These are phyloP conservation scores for Kurtzmaniella fragi DNA, from an alignment of 805 yeast genomes.

Conservation along the genomic window DNA sequence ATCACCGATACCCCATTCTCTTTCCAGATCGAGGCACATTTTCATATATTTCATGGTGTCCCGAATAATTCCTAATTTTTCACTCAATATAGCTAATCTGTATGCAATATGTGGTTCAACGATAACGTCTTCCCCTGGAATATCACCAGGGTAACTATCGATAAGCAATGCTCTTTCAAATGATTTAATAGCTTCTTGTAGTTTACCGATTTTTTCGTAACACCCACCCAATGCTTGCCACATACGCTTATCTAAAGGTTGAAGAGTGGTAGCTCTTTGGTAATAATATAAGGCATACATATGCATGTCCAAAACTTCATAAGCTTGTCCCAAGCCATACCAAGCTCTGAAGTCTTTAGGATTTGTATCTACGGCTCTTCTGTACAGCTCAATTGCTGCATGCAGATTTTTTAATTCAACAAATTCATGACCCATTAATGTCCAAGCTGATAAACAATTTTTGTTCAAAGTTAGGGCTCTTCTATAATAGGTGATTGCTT, in stretches of 20 bases:
- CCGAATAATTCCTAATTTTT: slow-evolving; percentile 46
- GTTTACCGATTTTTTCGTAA: slow-evolving; percentile 70
- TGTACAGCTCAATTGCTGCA: slow-evolving; percentile 93
- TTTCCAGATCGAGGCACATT: slow-evolving; percentile 60
- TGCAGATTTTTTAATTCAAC: slow-evolving; percentile 94
- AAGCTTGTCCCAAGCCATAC: slow-evolving; percentile 98
- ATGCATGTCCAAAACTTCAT: slow-evolving; percentile 94
- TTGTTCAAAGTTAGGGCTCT: slow-evolving; percentile 81
- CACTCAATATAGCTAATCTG: slow-evolving; percentile 65
- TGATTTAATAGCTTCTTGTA: slow-evolving; percentile 70
- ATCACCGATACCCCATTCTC: slow-evolving; percentile 60
- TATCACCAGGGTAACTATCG: slow-evolving; percentile 29
- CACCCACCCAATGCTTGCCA: slow-evolving; percentile 95
- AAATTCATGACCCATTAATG: slow-evolving; percentile 97
- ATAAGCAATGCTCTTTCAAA: slow-evolving; percentile 70
- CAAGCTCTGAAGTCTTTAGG: slow-evolving; percentile 91
- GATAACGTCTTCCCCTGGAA: slow-evolving; percentile 8
- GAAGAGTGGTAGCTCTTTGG: slow-evolving; percentile 82
- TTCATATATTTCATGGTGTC: slow-evolving; percentile 62
- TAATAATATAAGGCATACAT: slow-evolving; percentile 87
- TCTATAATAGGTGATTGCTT: slow-evolving; percentile 87
- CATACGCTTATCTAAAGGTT: slow-evolving; percentile 87
- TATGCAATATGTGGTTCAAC: slow-evolving; percentile 49
- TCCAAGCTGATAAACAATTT: slow-evolving; percentile 89
- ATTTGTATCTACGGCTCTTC: slow-evolving; percentile 89